phyloP scores from a whole-genome alignment of 2,329 filamentous ascomycete species.

The Hortaea sp. region DNA sequence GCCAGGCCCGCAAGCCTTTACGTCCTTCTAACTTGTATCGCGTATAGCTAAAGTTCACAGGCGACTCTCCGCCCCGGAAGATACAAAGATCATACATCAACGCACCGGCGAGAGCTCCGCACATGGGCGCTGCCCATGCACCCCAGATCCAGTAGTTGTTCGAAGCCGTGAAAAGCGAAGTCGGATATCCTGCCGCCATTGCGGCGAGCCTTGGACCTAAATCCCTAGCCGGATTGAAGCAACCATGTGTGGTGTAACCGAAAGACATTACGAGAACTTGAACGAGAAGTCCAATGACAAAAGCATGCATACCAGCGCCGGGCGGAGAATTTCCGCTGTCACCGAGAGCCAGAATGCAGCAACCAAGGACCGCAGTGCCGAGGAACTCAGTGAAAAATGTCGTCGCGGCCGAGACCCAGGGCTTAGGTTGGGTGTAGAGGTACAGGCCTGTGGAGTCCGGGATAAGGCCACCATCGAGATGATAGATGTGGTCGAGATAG shows the following conservation, averaged over 20 bases:
- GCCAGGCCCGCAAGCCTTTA: neutral
- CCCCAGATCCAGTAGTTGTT: conserved; percentile 39
- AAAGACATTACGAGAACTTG: neutral
- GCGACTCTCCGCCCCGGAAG: conserved; percentile 41
- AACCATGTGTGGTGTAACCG: conserved; percentile 30
- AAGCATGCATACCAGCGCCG: neutral
- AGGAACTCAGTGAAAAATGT: conserved; percentile 7
- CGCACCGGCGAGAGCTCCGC: conserved; percentile 34
- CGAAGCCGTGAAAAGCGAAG: conserved; percentile 17
- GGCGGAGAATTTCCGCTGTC: conserved; percentile 1
- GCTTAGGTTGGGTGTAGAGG: conserved; percentile 9
- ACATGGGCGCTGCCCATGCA: conserved; percentile 30
- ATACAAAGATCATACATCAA: conserved; percentile 42
- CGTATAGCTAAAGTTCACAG: conserved; percentile 34
- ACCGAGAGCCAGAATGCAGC: neutral
- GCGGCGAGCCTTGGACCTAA: conserved; percentile 41
- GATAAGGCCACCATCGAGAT: conserved; percentile 11
- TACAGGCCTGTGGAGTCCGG: neutral
- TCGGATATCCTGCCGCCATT: conserved; percentile 36
- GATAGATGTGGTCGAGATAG: conserved; percentile 28
- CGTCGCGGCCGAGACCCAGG: conserved; percentile 14
- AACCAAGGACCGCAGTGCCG: neutral
- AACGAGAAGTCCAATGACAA: conserved; percentile 1
- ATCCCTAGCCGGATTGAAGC: conserved; percentile 42
- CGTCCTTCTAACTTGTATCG: neutral